A percentile compares a stretch with the other conserved stretches of the same genome.
Conservation (phyloP, 1,139 yeast genomes). For the Magnusiomyces suaveolens region DNA sequence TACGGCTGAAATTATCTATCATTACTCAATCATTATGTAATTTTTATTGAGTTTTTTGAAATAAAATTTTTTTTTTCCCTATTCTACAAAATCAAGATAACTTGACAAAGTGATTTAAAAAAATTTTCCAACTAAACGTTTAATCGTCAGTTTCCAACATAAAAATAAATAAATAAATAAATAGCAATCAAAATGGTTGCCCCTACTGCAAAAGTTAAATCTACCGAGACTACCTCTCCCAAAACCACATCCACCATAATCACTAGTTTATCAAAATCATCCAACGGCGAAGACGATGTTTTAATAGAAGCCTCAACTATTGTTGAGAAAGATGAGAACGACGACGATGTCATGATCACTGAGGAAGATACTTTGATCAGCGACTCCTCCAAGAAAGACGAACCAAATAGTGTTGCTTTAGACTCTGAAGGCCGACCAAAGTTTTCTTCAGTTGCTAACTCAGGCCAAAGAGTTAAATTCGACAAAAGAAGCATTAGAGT, state of each 20-base stretch:
- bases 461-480: constrained; percentile 62
- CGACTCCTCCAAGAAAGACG: not conserved
- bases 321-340: constrained; percentile 29
- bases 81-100: too few relatives aligned
- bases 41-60: too few relatives aligned
- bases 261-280: constrained; percentile 23
- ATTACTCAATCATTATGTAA: too few relatives aligned
- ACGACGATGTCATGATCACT: constrained; percentile 6
- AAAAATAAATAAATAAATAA: too few relatives aligned
- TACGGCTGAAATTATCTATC: too few relatives aligned
- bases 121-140: too few relatives aligned
- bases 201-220: constrained; percentile 46
- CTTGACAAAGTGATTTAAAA: too few relatives aligned
- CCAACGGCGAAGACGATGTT: constrained; percentile 48
- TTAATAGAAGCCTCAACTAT: constrained; percentile 49
- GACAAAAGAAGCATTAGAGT: constrained; percentile 85
- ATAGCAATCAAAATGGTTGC: constrained; percentile 46
- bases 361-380: constrained; percentile 22
- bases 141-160: too few relatives aligned
- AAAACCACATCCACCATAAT: not conserved
- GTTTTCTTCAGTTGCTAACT: constrained; percentile 62
- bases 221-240: constrained; percentile 13
- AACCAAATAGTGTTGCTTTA: constrained; percentile 35
- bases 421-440: constrained; percentile 89
- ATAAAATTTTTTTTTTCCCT: too few relatives aligned